Percentiles rank a stretch among this genome's conserved stretches.
Evolutionary conservation across 306 rosid genomes (phyloP).

Genomic region (Prunus salicina): DNA sequence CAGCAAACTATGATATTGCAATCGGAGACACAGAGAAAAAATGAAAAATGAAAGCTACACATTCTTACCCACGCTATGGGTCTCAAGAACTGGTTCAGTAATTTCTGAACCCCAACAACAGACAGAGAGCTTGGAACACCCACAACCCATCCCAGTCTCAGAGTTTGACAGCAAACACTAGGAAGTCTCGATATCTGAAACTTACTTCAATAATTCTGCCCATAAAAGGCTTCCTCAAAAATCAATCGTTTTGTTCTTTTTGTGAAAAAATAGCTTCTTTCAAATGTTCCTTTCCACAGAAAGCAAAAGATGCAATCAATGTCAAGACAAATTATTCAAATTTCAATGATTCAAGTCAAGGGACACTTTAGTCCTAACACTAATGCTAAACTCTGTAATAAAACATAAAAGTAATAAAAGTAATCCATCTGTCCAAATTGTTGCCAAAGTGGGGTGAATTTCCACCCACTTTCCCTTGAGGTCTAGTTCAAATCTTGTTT

Average conservation of each 20-base stretch:
- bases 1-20: conserved; percentile 21
- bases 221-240: background rate
- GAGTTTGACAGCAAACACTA: conserved; percentile 20
- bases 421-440: too few species aligned
- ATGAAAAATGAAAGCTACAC: conserved; percentile 15
- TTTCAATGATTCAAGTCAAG: conserved; percentile 6
- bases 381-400: background rate
- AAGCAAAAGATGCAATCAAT: conserved; percentile 11
- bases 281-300: conserved; percentile 13
- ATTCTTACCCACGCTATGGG: conserved; percentile 48
- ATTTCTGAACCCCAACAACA: conserved; percentile 55
- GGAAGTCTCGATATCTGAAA: conserved; percentile 13
- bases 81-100: conserved; percentile 46
- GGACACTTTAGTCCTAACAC: conserved; percentile 5
- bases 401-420: too few species aligned
- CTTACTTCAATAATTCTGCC: background rate
- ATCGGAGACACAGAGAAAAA: conserved; percentile 13
- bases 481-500: too few species aligned
- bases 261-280: conserved; percentile 1
- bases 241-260: background rate
- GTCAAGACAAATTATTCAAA: background rate
- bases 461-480: too few species aligned
- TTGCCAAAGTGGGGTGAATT: too few species aligned
- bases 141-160: conserved; percentile 79
- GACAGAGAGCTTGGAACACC: conserved; percentile 50